Evolutionary conservation across 208 protist species (phyloP), one percentile per base, ranked within the genome.

Genomic region (Acanthamoeba sp.): DNA sequence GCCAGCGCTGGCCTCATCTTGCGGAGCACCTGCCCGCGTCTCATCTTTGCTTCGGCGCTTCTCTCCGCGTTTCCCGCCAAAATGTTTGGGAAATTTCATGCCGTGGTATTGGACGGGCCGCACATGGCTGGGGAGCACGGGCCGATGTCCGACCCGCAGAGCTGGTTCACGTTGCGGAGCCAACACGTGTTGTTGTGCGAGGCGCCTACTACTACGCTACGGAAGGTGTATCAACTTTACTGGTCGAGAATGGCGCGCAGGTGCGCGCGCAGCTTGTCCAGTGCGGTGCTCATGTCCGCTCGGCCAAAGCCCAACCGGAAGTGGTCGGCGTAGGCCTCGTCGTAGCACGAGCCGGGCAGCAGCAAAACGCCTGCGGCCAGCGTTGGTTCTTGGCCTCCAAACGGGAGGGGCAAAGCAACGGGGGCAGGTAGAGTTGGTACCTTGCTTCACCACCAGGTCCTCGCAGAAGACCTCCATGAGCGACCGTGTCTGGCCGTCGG

Each of bases 261-360:
- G 57, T 92, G 27, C 16, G 34, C 40, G 36, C 87, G 55, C 87
- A 92, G 87, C 62, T 92, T 92, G 90, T 38, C 90, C 22, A 93
- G 52, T 3, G 90, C 66, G 36, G 29, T 9, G 40, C 24, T 38
- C 90, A 93, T 50, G 90, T 93, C 69, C 12, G 42, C n/a, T 7
- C 90, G 40, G 12, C 69, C 90, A 84, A 84, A 93, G 90, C 90
- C 90, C 34, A 93, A 0, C 34, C 90, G 62, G 59, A 93, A 84
- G 66, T 93, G 90, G 34, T 78, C 90, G 3, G 59, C 71, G 34
- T 55, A 92, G 32, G 66, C 32, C 1, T n/a, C 42, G 45, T 78
- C 90, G 45, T 84, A 93, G 69, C 90, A 93, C 42, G 90, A 59
- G 27, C 66, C 59, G 24, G 90, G 90, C 59, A 93, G 34, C 90